A percentile compares a stretch with the other conserved stretches of the same genome.
Conservation (phyloP, 176 grass and related monocot species). For the Carex scoparia region DNA sequence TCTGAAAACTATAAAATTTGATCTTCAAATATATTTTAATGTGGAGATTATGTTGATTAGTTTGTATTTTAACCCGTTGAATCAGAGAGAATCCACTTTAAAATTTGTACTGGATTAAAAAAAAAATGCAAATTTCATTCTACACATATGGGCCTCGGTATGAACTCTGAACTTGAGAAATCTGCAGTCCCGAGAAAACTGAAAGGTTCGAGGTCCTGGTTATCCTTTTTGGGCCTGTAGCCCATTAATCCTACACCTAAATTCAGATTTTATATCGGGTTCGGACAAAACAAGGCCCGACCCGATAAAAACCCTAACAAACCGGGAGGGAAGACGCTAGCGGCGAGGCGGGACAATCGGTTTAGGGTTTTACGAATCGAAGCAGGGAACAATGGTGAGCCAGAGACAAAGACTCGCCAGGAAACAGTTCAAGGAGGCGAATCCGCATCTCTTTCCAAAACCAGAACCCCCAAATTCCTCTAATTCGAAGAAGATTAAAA, state of each 20-base stretch:
- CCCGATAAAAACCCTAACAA: constrained; percentile 10
- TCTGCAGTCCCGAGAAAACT: neutral
- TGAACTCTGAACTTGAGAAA: no score
- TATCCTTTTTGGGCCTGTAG: neutral
- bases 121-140: no score
- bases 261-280: neutral
- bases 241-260: neutral
- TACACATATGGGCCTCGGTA: no score
- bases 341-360: neutral
- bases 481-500: constrained; percentile 38
- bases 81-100: no score
- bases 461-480: constrained; percentile 23
- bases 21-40: no score
- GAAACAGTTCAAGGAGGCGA: constrained; percentile 58
- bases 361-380: constrained; percentile 2
- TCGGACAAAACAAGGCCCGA: neutral
- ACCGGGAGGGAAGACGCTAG: neutral
- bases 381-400: constrained; percentile 49
- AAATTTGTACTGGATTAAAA: no score
- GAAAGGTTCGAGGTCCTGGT: neutral
- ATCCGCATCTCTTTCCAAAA: constrained; percentile 44
- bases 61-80: no score
- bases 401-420: constrained; percentile 62
- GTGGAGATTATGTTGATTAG: no score
- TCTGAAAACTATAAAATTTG: no score